These are phyloP conservation scores for Entomortierella lignicola DNA, from an alignment of 192 early-diverging fungal genomes.

Conservation along the genomic window DNA sequence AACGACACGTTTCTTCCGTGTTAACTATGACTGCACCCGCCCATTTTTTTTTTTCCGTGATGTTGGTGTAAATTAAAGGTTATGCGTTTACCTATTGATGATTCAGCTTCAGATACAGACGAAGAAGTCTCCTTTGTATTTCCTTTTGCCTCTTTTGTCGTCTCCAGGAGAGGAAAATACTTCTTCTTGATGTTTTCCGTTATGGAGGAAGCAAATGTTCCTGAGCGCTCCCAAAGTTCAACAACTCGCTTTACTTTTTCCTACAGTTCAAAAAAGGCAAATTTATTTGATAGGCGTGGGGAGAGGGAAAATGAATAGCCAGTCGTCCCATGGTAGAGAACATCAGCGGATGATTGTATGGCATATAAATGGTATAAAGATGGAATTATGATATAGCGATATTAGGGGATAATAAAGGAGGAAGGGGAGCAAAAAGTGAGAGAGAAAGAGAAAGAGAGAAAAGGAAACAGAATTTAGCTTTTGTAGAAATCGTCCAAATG, in stretches of 20 bases:
- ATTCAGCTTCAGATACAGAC: background rate
- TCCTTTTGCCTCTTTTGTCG: background rate
- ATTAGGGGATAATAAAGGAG: background rate
- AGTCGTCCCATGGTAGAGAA: background rate
- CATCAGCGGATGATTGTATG: background rate
- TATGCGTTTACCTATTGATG: background rate
- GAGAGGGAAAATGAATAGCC: too few species aligned
- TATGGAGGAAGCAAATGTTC: conserved; percentile 30
- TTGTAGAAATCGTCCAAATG: background rate
- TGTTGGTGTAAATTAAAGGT: too few species aligned
- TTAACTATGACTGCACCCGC: background rate
- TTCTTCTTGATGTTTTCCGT: conserved; percentile 45
- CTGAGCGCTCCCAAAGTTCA: conserved; percentile 54
- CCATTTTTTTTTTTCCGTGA: too few species aligned
- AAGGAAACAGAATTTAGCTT: background rate
- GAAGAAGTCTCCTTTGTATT: background rate
- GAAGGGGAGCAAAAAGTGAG: background rate
- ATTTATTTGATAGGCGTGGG: background rate
- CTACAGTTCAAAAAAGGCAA: conserved; percentile 17
- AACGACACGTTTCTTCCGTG: background rate
- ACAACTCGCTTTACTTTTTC: conserved; percentile 62
- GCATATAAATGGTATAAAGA: background rate
- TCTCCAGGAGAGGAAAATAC: conserved; percentile 43
- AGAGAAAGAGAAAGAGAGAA: background rate
- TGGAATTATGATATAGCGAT: background rate